Evolutionary conservation across 2,329 filamentous ascomycete genomes (phyloP), one percentile per base, ranked within the genome.

Genomic region (Trichophyton benhamiae): DNA sequence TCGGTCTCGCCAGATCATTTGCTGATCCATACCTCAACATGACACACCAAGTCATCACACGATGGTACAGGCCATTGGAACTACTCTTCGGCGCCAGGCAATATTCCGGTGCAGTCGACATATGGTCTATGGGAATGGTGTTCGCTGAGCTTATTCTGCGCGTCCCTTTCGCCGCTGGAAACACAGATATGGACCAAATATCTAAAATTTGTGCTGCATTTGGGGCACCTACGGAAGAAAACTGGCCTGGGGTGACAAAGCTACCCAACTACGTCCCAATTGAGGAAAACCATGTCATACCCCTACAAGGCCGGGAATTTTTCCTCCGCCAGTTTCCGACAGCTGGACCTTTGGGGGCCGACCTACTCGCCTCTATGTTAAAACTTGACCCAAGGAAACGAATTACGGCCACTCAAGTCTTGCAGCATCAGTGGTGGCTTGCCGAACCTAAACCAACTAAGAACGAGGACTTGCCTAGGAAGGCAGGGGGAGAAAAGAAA

Each of bases 11-110:
- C 4, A 82, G 94, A 65, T 84, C 82, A 63, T 96, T 96, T 72
- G 87, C 90, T 6, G 94, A 99, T 72, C 92, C 94, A 0, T 89
- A 91, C 69, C 80, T 84, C 61, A 82, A 82, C 67, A 99, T 99
- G 94, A 96, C 92, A 1, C 85, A 86, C 70, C 91, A 94, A 70
- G 92, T 96, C 66, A 95, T 99, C 73, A 99, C 94, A 17, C 85
- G 91, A 66, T 99, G 94, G 91, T 99, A 97, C 78, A 83, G 92
- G 0, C 91, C 94, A 0, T 91, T 91, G 0, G 94, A 99, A 78
- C 82, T 99, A 22, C 85, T 97, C 65, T 96, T 92, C 71, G 91
- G 91, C 62, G 90, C 91, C 1, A 83, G 85, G 62, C 89, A 94
- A 76, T 99, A 99, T 77, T 86, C 86, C 49, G 91, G 91, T 25